Base-by-base conservation (phyloP, 2,329 filamentous ascomycete species). In the Hymenotorrendiella dingleyae region DNA sequence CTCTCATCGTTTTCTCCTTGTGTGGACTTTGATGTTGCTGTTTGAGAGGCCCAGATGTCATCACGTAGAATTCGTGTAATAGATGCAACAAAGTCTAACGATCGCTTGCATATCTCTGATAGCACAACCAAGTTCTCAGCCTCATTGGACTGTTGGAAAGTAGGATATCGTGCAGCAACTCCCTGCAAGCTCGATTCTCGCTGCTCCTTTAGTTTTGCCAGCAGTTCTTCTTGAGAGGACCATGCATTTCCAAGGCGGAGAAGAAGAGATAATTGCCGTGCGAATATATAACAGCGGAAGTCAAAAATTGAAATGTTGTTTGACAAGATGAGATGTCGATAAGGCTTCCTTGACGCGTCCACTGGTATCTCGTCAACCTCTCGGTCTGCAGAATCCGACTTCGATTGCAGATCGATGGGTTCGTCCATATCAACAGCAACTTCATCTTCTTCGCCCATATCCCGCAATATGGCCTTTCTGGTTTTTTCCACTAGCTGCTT, bases 231-330 rank as follows among this genome's bases (percentile, higher is more conserved):
- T 27, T 74, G 64, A 0, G 78, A 77, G 2, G 76, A 80, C 63
- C 67, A 76, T 0, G 78, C 78, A 58, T 91, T 93, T n/a, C 86
- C 89, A 1, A 94, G 74, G 4, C 90, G 78, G 10, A 95, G 71
- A 1, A 97, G 72, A 1, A 98, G 67, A 3, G 84, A 78, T 49
- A 95, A 79, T 57, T 98, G 91, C 19, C 93, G 78, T 3, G 88
- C 82, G 62, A 97, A 98, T 10, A 98, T 81, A 62, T 98, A 98
- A 54, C 85, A 87, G 37, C 87, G 76, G 62, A 98, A 97, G 63
- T 98, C 93, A 59, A 97, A 96, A 3, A 95, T 73, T 0, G 93
- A 98, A 26, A 98, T 94, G 52, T 95, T 86, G 67, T 94, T 98
- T 11, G 86, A 84, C 28, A 98, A 71, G 36, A 98, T 98, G 56